Base-by-base conservation (phyloP, 441 rosid species). In the Rhodomyrtus psidioides region DNA sequence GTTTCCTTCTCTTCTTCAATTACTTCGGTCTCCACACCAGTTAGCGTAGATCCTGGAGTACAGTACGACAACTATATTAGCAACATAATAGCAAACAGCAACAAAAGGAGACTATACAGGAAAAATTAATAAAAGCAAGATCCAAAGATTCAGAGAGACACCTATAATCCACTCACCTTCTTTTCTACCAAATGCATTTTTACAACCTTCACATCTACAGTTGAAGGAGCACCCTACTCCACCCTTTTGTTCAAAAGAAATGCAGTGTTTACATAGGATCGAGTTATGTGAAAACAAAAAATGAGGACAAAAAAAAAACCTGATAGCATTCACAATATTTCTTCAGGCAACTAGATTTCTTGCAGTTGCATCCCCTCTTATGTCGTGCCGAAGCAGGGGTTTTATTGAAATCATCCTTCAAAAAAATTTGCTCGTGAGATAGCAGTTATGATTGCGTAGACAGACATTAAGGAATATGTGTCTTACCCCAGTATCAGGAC, bases 321-420 rank as follows among this genome's bases (percentile, higher is more conserved):
- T 97, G 99, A 89, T 90, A 97, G 96, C 99, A 97, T 94, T 97
- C 99, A 9, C 99, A 97, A 86, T 97, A 97, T 93, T 97, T 97
- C 93, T 97, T 97, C 70, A 96, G 90, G 88, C 99, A 98, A 89
- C 91, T 94, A 55, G 99, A 98, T 89, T 98, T 98, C 94, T 98
- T 98, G 96, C 99, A 98, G 93, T 98, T 98, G 95, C 99, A 98
- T 76, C 99, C 99, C 91, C 99, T 92, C 92, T 98, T 98, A 87
- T 98, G 99, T 49, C 99, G 94, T 15, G 99, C 98, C 75, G 99
- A 98, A 86, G 99, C 98, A 53, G 99, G 99, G 46, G 99, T 98
- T 91, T 94, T 93, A 92, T 88, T 94, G 84, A 93, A 86, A 76
- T 98, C 99, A 17, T 98, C 99, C 99, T 96, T 93, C 87, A 86